Evolutionary conservation across 2,329 filamentous ascomycete genomes (phyloP).

Genomic region (Fusarium heterosporum): DNA sequence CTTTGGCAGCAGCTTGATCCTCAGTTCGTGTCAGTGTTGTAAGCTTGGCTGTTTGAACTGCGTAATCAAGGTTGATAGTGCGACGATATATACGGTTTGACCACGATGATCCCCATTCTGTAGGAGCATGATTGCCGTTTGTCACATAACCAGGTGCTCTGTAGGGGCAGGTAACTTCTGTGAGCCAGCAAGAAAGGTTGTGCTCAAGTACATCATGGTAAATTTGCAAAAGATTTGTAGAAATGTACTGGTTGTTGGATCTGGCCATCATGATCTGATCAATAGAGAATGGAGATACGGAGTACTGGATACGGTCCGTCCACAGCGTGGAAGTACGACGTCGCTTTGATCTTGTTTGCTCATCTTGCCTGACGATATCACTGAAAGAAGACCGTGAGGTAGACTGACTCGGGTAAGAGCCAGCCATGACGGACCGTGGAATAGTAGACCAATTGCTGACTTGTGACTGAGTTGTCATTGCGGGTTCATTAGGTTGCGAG

Average conservation of each 20-base stretch:
- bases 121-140: conserved; percentile 1
- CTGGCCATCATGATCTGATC: conserved; percentile 44
- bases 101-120: conserved; percentile 44
- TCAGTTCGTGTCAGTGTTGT: conserved; percentile 34
- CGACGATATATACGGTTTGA: conserved; percentile 45
- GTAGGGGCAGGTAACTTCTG: conserved; percentile 44
- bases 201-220: conserved; percentile 45
- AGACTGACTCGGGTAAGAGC: not conserved
- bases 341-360: conserved; percentile 23
- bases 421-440: not conserved
- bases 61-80: conserved; percentile 40
- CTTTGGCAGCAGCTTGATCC: conserved; percentile 33
- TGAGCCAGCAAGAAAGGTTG: conserved; percentile 44
- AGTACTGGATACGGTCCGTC: conserved; percentile 17
- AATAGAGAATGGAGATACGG: conserved; percentile 38
- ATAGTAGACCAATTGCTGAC: conserved; percentile 8
- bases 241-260: conserved; percentile 43
- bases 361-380: not conserved
- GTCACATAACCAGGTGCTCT: conserved; percentile 30
- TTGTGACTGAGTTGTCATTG: conserved; percentile 5
- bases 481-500: conserved; percentile 11
- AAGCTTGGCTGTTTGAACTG: conserved; percentile 38
- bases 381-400: conserved; percentile 9
- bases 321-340: conserved; percentile 30
- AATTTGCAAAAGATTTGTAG: conserved; percentile 41